Evolutionary conservation across 2,329 filamentous ascomycete species (phyloP).

Genomic region (Mycogone perniciosa): DNA sequence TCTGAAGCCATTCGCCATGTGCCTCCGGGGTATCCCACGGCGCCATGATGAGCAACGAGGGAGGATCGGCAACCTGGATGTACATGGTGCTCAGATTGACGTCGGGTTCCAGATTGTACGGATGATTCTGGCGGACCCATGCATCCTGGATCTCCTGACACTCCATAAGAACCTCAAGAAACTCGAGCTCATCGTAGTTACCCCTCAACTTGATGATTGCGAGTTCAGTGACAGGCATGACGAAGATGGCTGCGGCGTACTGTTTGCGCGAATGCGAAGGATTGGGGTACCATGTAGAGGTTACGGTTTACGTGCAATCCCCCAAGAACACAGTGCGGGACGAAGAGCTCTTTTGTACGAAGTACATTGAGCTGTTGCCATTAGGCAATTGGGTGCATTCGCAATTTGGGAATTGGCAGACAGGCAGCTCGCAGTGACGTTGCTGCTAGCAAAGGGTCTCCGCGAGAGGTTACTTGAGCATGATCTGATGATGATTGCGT

Average conservation of each 20-base stretch:
- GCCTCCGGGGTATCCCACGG: slow-evolving; percentile 38
- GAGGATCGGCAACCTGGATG: slow-evolving; percentile 29
- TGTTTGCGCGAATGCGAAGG: neutral
- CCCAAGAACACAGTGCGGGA: too few relatives aligned
- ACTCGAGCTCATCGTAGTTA: slow-evolving; percentile 25
- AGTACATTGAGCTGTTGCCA: too few relatives aligned
- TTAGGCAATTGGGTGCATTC: neutral
- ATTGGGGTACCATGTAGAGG: neutral
- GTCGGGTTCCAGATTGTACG: slow-evolving; percentile 27
- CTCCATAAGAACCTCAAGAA: slow-evolving; percentile 27
- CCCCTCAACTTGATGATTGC: slow-evolving; percentile 28
- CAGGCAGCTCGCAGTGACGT: slow-evolving; percentile 7
- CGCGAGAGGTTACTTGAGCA: neutral
- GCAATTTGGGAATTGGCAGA: neutral
- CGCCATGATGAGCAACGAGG: slow-evolving; percentile 37
- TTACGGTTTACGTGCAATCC: neutral
- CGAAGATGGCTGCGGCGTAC: neutral
- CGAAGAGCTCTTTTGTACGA: too few relatives aligned
- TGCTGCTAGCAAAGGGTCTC: neutral
- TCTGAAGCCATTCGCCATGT: slow-evolving; percentile 39
- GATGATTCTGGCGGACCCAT: slow-evolving; percentile 34
- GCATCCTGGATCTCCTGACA: slow-evolving; percentile 31
- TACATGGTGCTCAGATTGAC: slow-evolving; percentile 31
- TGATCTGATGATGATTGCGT: neutral
- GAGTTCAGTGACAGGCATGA: slow-evolving; percentile 37